A percentile compares a stretch with the other conserved stretches of the same genome.
These are phyloP conservation scores for Ustilago vetiveriae DNA, from an alignment of 1,284 basidiomycete genomes.

Conservation along the genomic window DNA sequence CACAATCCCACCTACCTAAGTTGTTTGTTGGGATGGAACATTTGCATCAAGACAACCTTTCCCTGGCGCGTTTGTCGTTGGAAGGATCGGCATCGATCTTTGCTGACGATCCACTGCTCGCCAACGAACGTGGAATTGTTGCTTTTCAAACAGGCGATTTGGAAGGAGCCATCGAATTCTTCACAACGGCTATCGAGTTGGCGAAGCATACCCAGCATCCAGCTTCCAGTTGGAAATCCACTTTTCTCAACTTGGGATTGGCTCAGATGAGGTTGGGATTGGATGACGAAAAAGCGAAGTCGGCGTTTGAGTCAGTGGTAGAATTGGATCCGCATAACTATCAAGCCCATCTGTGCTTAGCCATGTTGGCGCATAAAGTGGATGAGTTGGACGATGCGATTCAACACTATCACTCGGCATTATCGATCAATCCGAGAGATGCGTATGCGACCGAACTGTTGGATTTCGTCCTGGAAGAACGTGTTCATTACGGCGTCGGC, in stretches of 20 bases:
- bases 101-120: conserved; percentile 83
- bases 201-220: conserved; percentile 79
- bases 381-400: conserved; percentile 57
- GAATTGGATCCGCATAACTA: conserved; percentile 57
- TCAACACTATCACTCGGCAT: conserved; percentile 56
- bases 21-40: conserved; percentile 99
- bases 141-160: conserved; percentile 83
- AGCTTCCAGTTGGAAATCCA: conserved; percentile 82
- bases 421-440: conserved; percentile 52
- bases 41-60: conserved; percentile 84
- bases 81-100: conserved; percentile 82
- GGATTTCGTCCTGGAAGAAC: conserved; percentile 52
- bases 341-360: conserved; percentile 56
- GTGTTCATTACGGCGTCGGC: conserved; percentile 28
- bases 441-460: conserved; percentile 49
- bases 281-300: conserved; percentile 39
- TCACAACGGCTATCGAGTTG: conserved; percentile 71
- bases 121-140: conserved; percentile 93
- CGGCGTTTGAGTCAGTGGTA: conserved; percentile 44
- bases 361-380: conserved; percentile 54
- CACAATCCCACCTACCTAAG: conserved; percentile 89
- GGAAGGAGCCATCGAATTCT: conserved; percentile 73
- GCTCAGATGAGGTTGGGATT: conserved; percentile 28
- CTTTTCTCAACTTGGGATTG: conserved; percentile 73
- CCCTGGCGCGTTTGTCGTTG: conserved; percentile 86